Conservation (phyloP, 441 rosid genomes). For the Gossypium schwendimanii region DNA sequence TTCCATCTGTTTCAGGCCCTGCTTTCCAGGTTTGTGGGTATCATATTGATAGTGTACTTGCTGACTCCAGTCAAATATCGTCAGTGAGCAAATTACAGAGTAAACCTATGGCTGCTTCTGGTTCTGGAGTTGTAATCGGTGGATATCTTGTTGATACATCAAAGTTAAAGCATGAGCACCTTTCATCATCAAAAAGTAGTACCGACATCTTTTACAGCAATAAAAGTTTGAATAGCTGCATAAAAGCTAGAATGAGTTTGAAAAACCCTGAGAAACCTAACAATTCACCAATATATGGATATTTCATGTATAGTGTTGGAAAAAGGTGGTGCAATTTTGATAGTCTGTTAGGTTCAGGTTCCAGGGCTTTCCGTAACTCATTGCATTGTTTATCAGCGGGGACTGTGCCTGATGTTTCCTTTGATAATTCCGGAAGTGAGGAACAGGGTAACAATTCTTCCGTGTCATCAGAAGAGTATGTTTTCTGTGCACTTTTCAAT, state of each 20-base stretch:
- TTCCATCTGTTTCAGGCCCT: conserved; percentile 87
- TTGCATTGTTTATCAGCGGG: conserved; percentile 47
- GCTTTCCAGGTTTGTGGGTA: conserved; percentile 84
- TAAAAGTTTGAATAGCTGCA: conserved; percentile 25
- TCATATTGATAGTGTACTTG: conserved; percentile 57
- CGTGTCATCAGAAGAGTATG: conserved; percentile 53
- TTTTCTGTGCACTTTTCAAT: conserved; percentile 12
- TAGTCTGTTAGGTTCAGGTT: conserved; percentile 31
- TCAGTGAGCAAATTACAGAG: conserved; percentile 20
- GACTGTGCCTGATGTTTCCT: conserved; percentile 59
- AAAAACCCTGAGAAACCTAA: conserved; percentile 34
- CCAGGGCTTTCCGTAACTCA: conserved; percentile 52
- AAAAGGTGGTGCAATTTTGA: conserved; percentile 43
- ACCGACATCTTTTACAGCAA: conserved; percentile 26
- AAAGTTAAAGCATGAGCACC: conserved; percentile 26
- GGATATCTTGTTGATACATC: conserved; percentile 31
- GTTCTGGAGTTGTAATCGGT: conserved; percentile 33
- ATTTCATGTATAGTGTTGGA: conserved; percentile 39
- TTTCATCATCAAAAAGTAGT: conserved; percentile 18
- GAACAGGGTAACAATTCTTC: conserved; percentile 45
- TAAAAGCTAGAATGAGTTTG: conserved; percentile 58
- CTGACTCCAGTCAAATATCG: conserved; percentile 27
- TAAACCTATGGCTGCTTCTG: conserved; percentile 46
- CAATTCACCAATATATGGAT: conserved; percentile 44
- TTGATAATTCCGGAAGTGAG: conserved; percentile 45